Base-by-base conservation (phyloP, 2,329 filamentous ascomycete genomes). In the Verticillium zaregamsianum region DNA sequence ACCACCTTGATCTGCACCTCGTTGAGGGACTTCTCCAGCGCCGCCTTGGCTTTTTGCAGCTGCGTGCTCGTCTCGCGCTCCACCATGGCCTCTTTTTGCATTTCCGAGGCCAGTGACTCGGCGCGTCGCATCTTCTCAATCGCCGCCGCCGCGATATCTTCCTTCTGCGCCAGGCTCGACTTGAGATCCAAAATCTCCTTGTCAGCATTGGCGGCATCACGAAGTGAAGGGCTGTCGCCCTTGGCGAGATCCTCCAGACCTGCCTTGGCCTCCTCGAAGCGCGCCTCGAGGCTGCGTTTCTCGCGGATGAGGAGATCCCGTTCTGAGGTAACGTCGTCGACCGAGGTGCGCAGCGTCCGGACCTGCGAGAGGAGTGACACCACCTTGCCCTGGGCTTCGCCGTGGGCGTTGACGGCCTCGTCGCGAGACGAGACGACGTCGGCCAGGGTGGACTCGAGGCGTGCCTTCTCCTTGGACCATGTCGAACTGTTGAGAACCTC, bases 81-180 rank as follows among this genome's bases (percentile, higher is more conserved):
- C 8, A 86, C 86, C 20, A 89, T 87, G 64, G 97, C 92, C 70
- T 99, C 95, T 74, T 95, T 96, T 72, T 98, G 94, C 66, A 96
- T 89, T 76, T 99, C 95, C 9, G 89, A 86, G 1, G 89, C 89
- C 35, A 98, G 80, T 5, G 92, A 91, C 72, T 99, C 94, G 2
- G 95, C 92, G 28, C 94, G 89, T 61, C 94, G 87, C 95, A 99
- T 99, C 82, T 98, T 98, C 70, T 95, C 94, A 49, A 98, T 90
- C 0, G 94, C 94, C 3, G 95, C 94, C 1, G 90, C 86, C 12
- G 93, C 91, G 62, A 98, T 89, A 72, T 99, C 94, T 76, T 98
- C 92, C 71, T 97, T 92, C 70, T 97, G 93, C 4, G 94, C 94
- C 37, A 98, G 84, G 66, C 84, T 89, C 11, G 92, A 90, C 78